Evolutionary conservation across 257 asterid species (phyloP), one percentile per base, ranked within the genome.

Genomic region (Avicennia marina): DNA sequence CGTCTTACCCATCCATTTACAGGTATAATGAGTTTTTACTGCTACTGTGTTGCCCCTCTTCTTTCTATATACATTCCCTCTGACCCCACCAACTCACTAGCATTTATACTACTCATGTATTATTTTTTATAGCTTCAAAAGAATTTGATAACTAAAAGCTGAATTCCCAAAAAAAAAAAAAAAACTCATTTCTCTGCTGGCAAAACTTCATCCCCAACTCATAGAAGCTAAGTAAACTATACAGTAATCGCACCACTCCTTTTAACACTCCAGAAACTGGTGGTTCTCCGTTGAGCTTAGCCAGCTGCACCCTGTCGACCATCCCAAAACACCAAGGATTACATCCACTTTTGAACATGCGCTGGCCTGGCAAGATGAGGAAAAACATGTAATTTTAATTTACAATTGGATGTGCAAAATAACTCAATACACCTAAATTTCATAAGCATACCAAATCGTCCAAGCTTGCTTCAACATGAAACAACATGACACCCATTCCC

Each of bases 261-360:
- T 10, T 50, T 78, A 83, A 69, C 86, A 80, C 71, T 89, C 97
- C 16, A 71, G 74, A 58, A 80, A 56, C 65, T 67, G 77, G 59
- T 60, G 83, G 65, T 70, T 71, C 53, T 74, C 80, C 19, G 58
- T 40, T 40, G 87, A 64, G 79, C 80, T 75, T 65, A 74, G 81
- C 95, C 83, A 81, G 74, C 95, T 89, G 86, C 97, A 89, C 31
- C 97, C 97, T 1, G 84, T 76, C 20, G 95, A 90, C 97, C 97
- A 90, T 50, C 88, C 96, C 75, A 86, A 61, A 47, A 90, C 95
- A 44, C 97, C 96, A 6, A 90, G 93, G 40, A 84, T 58, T 50
- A 80, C 55, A 67, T 90, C 97, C 71, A 87, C 72, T 77, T 75
- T 80, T 38, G 86, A 69, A 52, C 95, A 84, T 39, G 82, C 90